These are phyloP conservation scores for Dictyostelium intermedium DNA, from an alignment of 78 protist genomes.

Conservation along the genomic window DNA sequence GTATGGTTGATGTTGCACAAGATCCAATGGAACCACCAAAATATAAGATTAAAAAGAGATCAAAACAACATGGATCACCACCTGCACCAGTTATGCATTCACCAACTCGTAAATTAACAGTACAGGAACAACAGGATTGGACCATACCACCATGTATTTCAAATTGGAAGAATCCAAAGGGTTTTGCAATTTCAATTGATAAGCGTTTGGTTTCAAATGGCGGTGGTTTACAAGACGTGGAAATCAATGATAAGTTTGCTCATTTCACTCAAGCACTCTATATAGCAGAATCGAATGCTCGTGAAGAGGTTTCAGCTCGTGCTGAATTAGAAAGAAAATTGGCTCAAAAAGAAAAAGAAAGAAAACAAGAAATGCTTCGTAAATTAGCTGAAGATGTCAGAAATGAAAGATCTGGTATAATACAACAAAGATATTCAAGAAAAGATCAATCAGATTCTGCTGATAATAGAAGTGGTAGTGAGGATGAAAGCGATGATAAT, in stretches of 20 bases:
- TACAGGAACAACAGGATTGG: constrained; percentile 92
- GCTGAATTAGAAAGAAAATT: constrained; percentile 49
- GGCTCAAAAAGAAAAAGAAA: constrained; percentile 71
- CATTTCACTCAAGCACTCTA: constrained; percentile 93
- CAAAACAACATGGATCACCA: constrained; percentile 89
- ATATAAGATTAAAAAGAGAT: constrained; percentile 82
- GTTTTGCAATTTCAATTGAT: constrained; percentile 98
- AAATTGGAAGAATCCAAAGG: constrained; percentile 98
- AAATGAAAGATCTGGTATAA: constrained; percentile 21
- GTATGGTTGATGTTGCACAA: constrained; percentile 87
- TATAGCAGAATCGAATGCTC: constrained; percentile 92
- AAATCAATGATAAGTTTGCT: constrained; percentile 94
- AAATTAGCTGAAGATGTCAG: constrained; percentile 54
- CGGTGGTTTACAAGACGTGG: constrained; percentile 91
- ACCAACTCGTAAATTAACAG: constrained; percentile 91
- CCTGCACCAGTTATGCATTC: constrained; percentile 99
- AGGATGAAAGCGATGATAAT: constrained; percentile 21
- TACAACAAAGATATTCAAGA: neutral
- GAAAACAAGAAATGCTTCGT: constrained; percentile 69
- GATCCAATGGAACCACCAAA: constrained; percentile 98
- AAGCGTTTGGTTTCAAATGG: constrained; percentile 99
- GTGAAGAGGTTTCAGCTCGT: constrained; percentile 89
- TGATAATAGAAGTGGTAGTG: neutral
- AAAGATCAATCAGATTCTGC: constrained; percentile 3
- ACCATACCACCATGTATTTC: constrained; percentile 98